phyloP scores from a whole-genome alignment of 75 land plant genomes.

The Chamaecyparis obtusa region DNA sequence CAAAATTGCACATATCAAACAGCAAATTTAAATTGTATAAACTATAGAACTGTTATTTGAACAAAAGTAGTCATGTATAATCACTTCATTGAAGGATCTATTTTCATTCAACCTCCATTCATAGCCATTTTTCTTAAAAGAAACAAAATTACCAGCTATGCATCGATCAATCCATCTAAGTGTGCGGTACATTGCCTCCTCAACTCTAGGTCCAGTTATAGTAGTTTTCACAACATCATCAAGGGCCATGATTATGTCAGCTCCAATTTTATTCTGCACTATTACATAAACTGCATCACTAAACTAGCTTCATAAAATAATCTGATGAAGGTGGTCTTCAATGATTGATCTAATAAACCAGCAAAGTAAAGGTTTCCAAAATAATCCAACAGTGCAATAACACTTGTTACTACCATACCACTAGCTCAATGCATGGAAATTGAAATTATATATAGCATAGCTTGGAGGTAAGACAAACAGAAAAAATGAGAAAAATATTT shows the following conservation, averaged over 20 bases:
- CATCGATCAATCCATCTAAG: conserved; percentile 99
- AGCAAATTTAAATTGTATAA: background rate
- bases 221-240: conserved; percentile 99
- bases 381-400: background rate
- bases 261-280: conserved; percentile 97
- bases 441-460: background rate
- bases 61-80: background rate
- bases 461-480: background rate
- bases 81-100: background rate
- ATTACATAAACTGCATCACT: background rate
- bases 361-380: background rate
- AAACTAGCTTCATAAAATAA: background rate
- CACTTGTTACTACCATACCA: background rate
- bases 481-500: background rate
- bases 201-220: conserved; percentile 94
- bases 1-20: background rate
- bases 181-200: conserved; percentile 99
- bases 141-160: conserved; percentile 60
- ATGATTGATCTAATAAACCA: background rate
- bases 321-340: background rate
- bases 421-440: background rate
- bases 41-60: background rate
- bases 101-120: background rate
- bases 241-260: conserved; percentile 99
- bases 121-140: background rate